Conservation (phyloP, 495 filamentous ascomycete genomes). For the Endocarpon pusillum region DNA sequence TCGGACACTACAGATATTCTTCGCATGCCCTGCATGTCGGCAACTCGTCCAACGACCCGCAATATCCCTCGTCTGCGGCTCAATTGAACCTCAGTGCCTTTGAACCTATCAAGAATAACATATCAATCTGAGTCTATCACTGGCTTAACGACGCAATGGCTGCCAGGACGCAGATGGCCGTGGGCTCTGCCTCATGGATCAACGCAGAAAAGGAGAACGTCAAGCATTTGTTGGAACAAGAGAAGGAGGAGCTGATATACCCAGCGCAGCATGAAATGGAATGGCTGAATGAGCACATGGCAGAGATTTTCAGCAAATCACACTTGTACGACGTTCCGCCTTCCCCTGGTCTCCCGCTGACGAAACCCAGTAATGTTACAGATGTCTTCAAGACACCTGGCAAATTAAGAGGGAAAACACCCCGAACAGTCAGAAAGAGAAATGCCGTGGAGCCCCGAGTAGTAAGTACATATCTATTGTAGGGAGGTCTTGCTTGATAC, state of each 20-base stretch:
- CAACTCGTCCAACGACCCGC: too few relatives aligned
- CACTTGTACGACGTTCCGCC: slow-evolving; percentile 48
- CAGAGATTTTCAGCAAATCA: slow-evolving; percentile 73
- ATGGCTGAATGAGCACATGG: slow-evolving; percentile 96
- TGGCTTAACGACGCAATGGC: slow-evolving; percentile 34
- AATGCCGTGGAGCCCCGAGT: slow-evolving; percentile 46
- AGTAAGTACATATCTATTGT: slow-evolving; percentile 28
- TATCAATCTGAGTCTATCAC: too few relatives aligned
- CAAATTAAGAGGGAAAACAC: slow-evolving; percentile 85
- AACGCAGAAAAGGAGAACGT: slow-evolving; percentile 47
- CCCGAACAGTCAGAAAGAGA: slow-evolving; percentile 59
- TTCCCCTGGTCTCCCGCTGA: slow-evolving; percentile 19
- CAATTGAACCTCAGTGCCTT: too few relatives aligned
- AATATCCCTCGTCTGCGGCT: too few relatives aligned
- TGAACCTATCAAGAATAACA: too few relatives aligned
- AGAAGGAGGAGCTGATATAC: slow-evolving; percentile 79
- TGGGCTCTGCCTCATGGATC: slow-evolving; percentile 55
- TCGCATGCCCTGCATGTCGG: too few relatives aligned
- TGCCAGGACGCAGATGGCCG: slow-evolving; percentile 30
- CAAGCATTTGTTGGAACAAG: slow-evolving; percentile 44
- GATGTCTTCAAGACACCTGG: slow-evolving; percentile 95
- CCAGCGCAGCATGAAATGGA: slow-evolving; percentile 80
- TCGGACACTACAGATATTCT: too few relatives aligned
- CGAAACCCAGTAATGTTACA: slow-evolving; percentile 48
- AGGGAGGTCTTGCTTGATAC: slow-evolving; percentile 2